phyloP scores from a whole-genome alignment of 169 alveolate species.

The Pseudocohnilembus persalinus region DNA sequence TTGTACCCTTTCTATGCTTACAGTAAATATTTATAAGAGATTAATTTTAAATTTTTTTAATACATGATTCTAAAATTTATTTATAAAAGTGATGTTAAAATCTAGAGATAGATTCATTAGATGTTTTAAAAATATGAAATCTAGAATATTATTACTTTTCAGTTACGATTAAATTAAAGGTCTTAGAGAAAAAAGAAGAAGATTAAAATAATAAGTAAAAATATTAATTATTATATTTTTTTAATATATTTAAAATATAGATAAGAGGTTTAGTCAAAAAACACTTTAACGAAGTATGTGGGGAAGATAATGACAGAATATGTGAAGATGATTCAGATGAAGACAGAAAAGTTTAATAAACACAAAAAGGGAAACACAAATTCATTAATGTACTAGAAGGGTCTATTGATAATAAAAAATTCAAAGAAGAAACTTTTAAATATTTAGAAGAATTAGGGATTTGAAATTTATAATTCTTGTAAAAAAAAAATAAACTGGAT shows the following conservation, averaged over 20 bases:
- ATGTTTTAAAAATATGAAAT: no score
- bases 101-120: neutral
- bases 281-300: neutral
- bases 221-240: no score
- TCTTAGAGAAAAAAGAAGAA: neutral
- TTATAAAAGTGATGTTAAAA: neutral
- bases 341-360: no score
- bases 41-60: no score
- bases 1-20: conserved; percentile 54
- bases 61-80: no score
- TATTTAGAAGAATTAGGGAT: neutral
- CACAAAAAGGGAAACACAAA: neutral
- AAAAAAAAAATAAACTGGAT: no score
- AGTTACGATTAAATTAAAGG: neutral
- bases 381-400: neutral
- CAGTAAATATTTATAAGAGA: neutral
- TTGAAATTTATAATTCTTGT: no score
- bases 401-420: no score
- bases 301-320: neutral
- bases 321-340: no score
- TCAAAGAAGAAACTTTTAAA: neutral
- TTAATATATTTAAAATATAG: neutral
- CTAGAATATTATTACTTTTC: neutral
- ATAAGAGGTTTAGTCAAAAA: neutral
- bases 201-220: neutral